Evolutionary conservation across 345 rosid genomes (phyloP), one percentile per base, ranked within the genome.

Genomic region (Eucalyptus tenuipes): DNA sequence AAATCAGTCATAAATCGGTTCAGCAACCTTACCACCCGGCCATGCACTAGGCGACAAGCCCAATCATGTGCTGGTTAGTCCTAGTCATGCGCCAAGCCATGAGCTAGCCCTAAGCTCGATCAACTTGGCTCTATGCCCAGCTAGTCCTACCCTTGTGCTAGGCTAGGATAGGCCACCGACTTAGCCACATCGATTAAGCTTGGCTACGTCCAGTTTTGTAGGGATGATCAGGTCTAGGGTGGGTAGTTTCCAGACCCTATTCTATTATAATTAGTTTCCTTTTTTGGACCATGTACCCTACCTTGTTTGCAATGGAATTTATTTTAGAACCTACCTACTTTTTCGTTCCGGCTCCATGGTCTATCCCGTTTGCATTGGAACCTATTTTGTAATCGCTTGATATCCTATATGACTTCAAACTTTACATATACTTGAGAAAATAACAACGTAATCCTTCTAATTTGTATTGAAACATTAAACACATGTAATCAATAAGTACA

Each of bases 381-480:
- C 0, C 6, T 55, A 0, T 55, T 55, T 55, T 55, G 0, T 29
- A 24, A 55, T 10, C 6, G 3, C 13, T 0, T 0, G 1, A 55
- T 55, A 25, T 24, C 29, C 0, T 55, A 55, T 55, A 4, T 0
- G 0, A 1, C 61, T 55, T 55, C 29, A 25, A 10, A 55, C 3
- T 55, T 55, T 55, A 24, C 29, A 1, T 55, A 55, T 22, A 55
- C 13, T 4, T 10, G 25, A 55, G 29, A 55, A 55, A 25, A 24
- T 5, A 55, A 24, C 0, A 55, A 1, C 13, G 0, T 55, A 55
- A 55, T 55, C 29, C 6, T 55, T 3, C 61, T 55, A 55, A 24
- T 52, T 52, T 52, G 25, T 52, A 3, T 52, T 52, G 25, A 8
- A 52, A 52, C 0, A 52, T 52, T 52, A 52, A 52, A 4, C 0